A percentile compares a stretch with the other conserved stretches of the same genome.
Evolutionary conservation across 331 rosid species (phyloP).

Genomic region (Acacia pycnantha): DNA sequence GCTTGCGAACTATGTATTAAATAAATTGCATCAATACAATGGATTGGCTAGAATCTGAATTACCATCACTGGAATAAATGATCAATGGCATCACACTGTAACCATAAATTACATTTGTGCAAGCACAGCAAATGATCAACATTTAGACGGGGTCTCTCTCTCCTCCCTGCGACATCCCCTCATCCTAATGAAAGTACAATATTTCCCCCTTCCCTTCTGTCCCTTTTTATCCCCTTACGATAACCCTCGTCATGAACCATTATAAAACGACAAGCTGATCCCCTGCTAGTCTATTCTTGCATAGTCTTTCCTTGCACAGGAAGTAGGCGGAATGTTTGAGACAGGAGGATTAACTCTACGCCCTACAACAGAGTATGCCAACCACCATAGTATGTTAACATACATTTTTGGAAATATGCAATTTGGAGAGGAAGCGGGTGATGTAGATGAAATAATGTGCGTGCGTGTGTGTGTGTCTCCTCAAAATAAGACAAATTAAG

Average conservation of each 20-base stretch:
- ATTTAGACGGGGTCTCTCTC: slow-evolving; percentile 16
- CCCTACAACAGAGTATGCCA: slow-evolving; percentile 51
- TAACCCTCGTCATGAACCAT: slow-evolving; percentile 39
- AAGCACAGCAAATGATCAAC: slow-evolving; percentile 60
- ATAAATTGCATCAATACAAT: slow-evolving; percentile 1
- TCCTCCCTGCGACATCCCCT: slow-evolving; percentile 28
- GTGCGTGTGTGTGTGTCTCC: neutral
- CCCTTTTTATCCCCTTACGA: slow-evolving; percentile 4
- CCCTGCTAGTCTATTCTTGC: slow-evolving; percentile 71
- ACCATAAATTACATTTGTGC: slow-evolving; percentile 57
- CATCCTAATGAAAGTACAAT: slow-evolving; percentile 41
- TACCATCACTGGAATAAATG: slow-evolving; percentile 40
- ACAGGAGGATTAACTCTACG: slow-evolving; percentile 77
- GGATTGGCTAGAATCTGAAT: slow-evolving; percentile 12
- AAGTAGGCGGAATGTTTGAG: slow-evolving; percentile 76
- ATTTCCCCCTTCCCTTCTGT: neutral
- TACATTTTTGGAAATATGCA: neutral
- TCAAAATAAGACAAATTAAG: slow-evolving; percentile 2
- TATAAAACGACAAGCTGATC: slow-evolving; percentile 28
- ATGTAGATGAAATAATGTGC: neutral
- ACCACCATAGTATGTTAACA: slow-evolving; percentile 25
- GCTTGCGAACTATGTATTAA: neutral
- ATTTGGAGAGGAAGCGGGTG: neutral
- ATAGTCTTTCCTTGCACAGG: slow-evolving; percentile 86
- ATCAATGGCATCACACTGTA: slow-evolving; percentile 50